phyloP scores from a whole-genome alignment of 768 basidiomycete genomes.

The Collybiopsis luxurians region DNA sequence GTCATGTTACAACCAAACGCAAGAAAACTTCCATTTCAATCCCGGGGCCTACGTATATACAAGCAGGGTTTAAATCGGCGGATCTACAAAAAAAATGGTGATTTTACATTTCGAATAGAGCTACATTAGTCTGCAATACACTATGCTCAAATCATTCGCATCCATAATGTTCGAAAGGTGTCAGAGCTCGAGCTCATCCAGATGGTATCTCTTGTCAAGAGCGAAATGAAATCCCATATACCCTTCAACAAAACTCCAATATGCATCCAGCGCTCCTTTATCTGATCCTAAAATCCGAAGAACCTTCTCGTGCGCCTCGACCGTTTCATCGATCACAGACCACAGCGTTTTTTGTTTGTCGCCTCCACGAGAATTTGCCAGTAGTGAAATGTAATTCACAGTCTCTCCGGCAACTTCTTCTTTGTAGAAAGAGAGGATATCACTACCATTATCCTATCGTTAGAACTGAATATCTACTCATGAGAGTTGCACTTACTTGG shows the following conservation, averaged over 20 bases:
- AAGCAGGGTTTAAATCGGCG: too few relatives aligned
- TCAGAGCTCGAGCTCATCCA: too few relatives aligned
- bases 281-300: slow-evolving; percentile 20
- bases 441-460: slow-evolving; percentile 18
- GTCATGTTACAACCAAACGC: too few relatives aligned
- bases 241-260: slow-evolving; percentile 15
- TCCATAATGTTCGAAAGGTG: too few relatives aligned
- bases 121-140: too few relatives aligned
- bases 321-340: slow-evolving; percentile 22
- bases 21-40: too few relatives aligned
- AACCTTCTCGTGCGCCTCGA: slow-evolving; percentile 18
- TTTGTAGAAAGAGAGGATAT: slow-evolving; percentile 39
- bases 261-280: slow-evolving; percentile 14
- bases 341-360: slow-evolving; percentile 25
- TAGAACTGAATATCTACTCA: too few relatives aligned
- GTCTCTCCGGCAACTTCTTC: slow-evolving; percentile 34
- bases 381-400: slow-evolving; percentile 20
- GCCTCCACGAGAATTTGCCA: slow-evolving; percentile 19
- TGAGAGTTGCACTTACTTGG: slow-evolving; percentile 28
- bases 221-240: slow-evolving; percentile 16
- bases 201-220: too few relatives aligned
- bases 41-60: too few relatives aligned
- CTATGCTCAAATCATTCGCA: too few relatives aligned
- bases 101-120: too few relatives aligned
- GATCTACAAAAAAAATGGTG: too few relatives aligned